A percentile compares a stretch with the other conserved stretches of the same genome.
Conservation (phyloP, 768 basidiomycete genomes). For the Pleurotus citrinopileatus region DNA sequence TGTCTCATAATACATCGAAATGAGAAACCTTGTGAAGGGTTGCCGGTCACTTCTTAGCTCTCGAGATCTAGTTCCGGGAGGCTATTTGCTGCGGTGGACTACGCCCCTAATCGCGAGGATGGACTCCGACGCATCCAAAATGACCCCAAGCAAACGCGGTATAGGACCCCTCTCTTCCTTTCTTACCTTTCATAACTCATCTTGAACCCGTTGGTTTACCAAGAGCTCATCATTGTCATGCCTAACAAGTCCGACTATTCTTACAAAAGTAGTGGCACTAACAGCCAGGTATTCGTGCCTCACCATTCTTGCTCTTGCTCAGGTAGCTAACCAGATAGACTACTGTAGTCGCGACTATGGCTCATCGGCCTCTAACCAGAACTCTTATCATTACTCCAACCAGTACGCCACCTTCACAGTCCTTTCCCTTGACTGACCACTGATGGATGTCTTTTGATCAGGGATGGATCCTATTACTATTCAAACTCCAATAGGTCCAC, state of each 20-base stretch:
- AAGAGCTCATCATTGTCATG: conserved; percentile 12
- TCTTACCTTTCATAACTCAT: not conserved
- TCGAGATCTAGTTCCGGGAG: too few species aligned
- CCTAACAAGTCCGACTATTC: conserved; percentile 28
- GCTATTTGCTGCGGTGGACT: too few species aligned
- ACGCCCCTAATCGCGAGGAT: not conserved
- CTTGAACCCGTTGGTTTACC: not conserved
- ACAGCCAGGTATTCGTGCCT: conserved; percentile 40
- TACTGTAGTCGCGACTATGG: conserved; percentile 53
- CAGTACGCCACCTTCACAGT: conserved; percentile 28
- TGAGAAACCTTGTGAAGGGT: too few species aligned
- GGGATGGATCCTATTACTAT: conserved; percentile 64
- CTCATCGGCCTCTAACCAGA: conserved; percentile 21
- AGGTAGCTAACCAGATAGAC: conserved; percentile 16
- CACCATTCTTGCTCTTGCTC: not conserved
- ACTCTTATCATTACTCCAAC: conserved; percentile 64
- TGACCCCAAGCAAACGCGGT: not conserved
- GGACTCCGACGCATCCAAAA: not conserved
- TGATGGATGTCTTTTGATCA: conserved; percentile 14
- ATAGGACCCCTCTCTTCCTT: not conserved
- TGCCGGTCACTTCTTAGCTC: too few species aligned
- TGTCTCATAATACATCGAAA: too few species aligned
- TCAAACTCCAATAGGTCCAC: conserved; percentile 56
- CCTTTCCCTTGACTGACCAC: too few species aligned
- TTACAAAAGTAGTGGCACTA: conserved; percentile 48